Base-by-base conservation (phyloP, 139 green algal genomes). In the Chloropicon primus region DNA sequence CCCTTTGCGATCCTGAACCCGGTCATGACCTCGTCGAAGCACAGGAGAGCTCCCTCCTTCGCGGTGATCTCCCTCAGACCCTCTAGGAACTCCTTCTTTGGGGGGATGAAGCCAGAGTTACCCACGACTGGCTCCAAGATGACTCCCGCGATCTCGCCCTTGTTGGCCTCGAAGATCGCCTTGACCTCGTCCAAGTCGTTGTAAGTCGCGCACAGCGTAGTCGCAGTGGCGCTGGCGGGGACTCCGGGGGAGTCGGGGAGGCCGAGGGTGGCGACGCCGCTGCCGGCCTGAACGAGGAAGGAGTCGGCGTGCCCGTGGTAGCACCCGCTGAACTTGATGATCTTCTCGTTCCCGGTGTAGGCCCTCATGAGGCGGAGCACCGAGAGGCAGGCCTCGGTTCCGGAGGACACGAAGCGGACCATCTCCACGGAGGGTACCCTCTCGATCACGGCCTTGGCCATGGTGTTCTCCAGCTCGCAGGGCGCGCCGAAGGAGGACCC, bases 321-420 rank as follows among this genome's bases (percentile, higher is more conserved):
- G 93, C 95, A 99, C 75, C 95, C 95, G n/a, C 92, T 89, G 77
- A 99, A 99, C 91, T 98, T 98, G 86, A 98, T 89, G 73, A 97
- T 80, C 79, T 99, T 99, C 81, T 98, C 94, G 76, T 93, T 87
- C 54, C 85, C 85, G 71, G 95, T 99, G 92, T 93, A 98, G 26
- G 95, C 95, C 76, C 95, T 92, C 93, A 98, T 98, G 62, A 98
- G 88, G 79, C 95, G 91, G 73, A 98, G 90, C 78, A 94, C 96
- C 23, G 90, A 96, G n/a, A 99, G 85, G 89, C 96, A 99, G 5
- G 95, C 95, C 88, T 99, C 95, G 21, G 95, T 99, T 80, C 95
- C 95, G 2, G 88, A 96, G 85, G 93, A 96, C 28, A 94, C 90
- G 78, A 99, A 98, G 73, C 95, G 92, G 29, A 99, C 95, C 94